Base-by-base conservation (phyloP, 306 rosid genomes). In the Trifolium repens region DNA sequence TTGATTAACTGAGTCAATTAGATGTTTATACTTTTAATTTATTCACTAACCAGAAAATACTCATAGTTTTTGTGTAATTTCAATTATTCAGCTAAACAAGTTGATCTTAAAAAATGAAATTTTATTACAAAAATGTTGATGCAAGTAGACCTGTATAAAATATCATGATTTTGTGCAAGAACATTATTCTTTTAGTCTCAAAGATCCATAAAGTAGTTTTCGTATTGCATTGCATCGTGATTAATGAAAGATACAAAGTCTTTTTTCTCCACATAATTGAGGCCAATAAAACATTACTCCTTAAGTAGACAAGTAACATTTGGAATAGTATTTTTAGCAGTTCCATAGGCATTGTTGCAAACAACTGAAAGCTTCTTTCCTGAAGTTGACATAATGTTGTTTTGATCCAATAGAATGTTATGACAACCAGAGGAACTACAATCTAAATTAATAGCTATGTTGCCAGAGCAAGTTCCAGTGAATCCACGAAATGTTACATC, bases 271-370 rank as follows among this genome's bases (percentile, higher is more conserved):
- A 58, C n/a, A 26, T 58, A 24, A 24, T 11, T 30, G 17, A 55
- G 2, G 22, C 34, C 17, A 30, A 60, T 60, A 60, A 8, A 2
- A 7, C 22, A 27, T 60, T 14, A 68, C 1, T n/a, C n/a, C n/a
- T 30, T 1, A 19, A 1, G 1, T 12, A 74, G 9, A 59, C 83
- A 78, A 30, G 80, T 7, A 5, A 85, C 78, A 5, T 5, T 60
- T 42, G 71, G 54, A 42, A 66, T 2, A 4, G 16, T 14, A 7
- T 7, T 1, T 5, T 3, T 7, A 15, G 54, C 22, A 8, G 3
- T 71, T 68, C 85, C 84, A 24, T 74, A 61, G 0, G 50, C 81
- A 65, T 81, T 74, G 22, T 27, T 6, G 9, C 83, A 80, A 19
- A 7, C 1, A 16, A 81, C 69, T 7, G 15, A 2, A 0, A 79